phyloP scores from a whole-genome alignment of 768 basidiomycete genomes.

The Cyclocybe cylindracea region DNA sequence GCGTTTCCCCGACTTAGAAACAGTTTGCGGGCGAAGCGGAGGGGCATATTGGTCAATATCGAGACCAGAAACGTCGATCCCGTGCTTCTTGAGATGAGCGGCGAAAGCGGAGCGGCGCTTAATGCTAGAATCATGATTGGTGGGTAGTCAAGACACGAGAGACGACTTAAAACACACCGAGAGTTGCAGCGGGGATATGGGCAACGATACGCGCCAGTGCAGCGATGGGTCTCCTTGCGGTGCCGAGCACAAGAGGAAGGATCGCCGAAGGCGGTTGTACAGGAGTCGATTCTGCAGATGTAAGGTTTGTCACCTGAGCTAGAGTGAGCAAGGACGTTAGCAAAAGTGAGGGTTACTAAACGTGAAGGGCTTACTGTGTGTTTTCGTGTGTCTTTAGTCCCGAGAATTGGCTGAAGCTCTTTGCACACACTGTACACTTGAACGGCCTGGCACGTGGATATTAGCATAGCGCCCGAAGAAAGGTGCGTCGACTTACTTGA shows the following conservation, averaged over 20 bases:
- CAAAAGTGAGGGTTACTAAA: neutral
- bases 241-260: conserved; percentile 73
- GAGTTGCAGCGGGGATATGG: conserved; percentile 45
- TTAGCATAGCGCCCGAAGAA: neutral
- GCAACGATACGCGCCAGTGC: conserved; percentile 45
- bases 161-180: conserved; percentile 32
- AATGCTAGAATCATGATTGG: conserved; percentile 41
- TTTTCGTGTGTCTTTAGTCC: conserved; percentile 67
- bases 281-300: conserved; percentile 46
- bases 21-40: conserved; percentile 20
- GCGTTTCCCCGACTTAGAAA: conserved; percentile 7
- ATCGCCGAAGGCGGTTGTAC: conserved; percentile 59
- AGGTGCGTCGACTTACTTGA: conserved; percentile 40
- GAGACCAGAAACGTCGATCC: conserved; percentile 28
- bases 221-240: conserved; percentile 56
- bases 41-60: conserved; percentile 34
- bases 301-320: conserved; percentile 58
- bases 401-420: conserved; percentile 58
- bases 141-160: neutral
- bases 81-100: conserved; percentile 56
- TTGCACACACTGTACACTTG: conserved; percentile 51
- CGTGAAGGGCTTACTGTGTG: conserved; percentile 52
- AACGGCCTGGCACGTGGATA: conserved; percentile 41
- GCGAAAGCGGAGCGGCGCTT: conserved; percentile 63
- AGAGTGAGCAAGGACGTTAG: conserved; percentile 1